These are phyloP conservation scores for Phytophthora vignae DNA, from an alignment of 352 stramenopile species.

Conservation along the genomic window DNA sequence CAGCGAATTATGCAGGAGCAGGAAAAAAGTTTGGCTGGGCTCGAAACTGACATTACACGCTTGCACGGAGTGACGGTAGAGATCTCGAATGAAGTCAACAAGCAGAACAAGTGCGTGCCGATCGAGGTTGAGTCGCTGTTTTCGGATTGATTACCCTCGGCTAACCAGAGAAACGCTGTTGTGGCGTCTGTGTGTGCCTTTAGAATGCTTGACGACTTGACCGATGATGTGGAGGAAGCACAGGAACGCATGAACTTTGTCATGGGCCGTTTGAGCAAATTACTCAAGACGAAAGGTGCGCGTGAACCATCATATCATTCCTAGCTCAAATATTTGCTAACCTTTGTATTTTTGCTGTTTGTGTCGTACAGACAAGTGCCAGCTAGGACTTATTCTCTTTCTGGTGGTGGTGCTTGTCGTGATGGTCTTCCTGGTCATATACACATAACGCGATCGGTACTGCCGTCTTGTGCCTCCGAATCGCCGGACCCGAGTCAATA, in stretches of 20 bases:
- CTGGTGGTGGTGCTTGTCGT: conserved; percentile 69
- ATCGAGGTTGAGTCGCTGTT: not conserved
- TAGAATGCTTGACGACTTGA: conserved; percentile 83
- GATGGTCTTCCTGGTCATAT: conserved; percentile 87
- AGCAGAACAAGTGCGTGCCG: conserved; percentile 73
- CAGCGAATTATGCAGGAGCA: conserved; percentile 80
- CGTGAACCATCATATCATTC: not conserved
- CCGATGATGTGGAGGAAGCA: conserved; percentile 74
- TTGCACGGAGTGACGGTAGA: conserved; percentile 75
- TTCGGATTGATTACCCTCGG: not conserved
- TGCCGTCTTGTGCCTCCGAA: conserved; percentile 2
- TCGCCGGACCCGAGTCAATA: conserved; percentile 2
- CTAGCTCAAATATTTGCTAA: not conserved
- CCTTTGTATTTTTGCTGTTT: conserved; percentile 3
- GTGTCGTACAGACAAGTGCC: conserved; percentile 65
- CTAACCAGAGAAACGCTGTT: not conserved
- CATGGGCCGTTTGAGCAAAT: conserved; percentile 75
- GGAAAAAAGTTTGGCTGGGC: conserved; percentile 64
- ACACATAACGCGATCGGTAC: conserved; percentile 56
- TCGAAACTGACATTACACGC: conserved; percentile 60
- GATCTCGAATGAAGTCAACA: conserved; percentile 76
- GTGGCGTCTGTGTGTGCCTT: not conserved
- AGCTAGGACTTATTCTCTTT: conserved; percentile 80
- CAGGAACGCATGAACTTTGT: conserved; percentile 88
- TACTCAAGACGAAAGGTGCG: conserved; percentile 86